phyloP scores from a whole-genome alignment of 371 early-diverging fungal species.

The Dichotomocladium elegans region DNA sequence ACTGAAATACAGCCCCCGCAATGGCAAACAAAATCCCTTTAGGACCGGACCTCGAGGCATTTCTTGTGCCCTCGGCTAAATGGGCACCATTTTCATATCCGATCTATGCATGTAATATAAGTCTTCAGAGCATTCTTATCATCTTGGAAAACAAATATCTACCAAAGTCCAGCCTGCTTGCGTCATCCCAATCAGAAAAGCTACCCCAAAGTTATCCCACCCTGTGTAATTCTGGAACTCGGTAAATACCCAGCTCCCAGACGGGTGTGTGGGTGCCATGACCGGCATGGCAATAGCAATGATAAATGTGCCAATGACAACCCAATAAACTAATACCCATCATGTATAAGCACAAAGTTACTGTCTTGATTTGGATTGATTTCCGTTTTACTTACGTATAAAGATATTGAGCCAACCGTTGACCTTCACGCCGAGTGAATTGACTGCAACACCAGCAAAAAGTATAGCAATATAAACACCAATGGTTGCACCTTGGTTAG shows the following conservation, averaged over 20 bases:
- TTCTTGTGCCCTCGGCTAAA: constrained; percentile 34
- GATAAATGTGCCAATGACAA: constrained; percentile 28
- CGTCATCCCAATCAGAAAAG: constrained; percentile 30
- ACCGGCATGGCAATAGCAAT: constrained; percentile 28
- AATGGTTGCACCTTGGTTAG: constrained; percentile 25
- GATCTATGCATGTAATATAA: neutral
- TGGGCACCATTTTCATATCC: constrained; percentile 14
- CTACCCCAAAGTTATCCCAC: constrained; percentile 20
- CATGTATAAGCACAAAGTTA: no score
- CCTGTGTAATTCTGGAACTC: constrained; percentile 36
- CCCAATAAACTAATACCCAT: constrained; percentile 25
- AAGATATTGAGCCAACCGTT: constrained; percentile 25
- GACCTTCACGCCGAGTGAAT: constrained; percentile 24
- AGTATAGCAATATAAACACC: constrained; percentile 27
- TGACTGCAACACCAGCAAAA: constrained; percentile 13
- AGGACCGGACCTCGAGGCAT: constrained; percentile 28
- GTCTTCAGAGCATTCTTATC: neutral
- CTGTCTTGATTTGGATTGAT: no score
- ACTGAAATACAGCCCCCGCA: constrained; percentile 25
- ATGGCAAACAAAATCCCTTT: constrained; percentile 33
- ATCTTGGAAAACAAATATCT: neutral
- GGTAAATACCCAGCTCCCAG: constrained; percentile 34
- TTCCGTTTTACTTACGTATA: constrained; percentile 6
- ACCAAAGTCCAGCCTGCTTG: constrained; percentile 27
- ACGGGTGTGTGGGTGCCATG: constrained; percentile 27